phyloP scores from a whole-genome alignment of 306 rosid species.

The Ceratonia siliqua region DNA sequence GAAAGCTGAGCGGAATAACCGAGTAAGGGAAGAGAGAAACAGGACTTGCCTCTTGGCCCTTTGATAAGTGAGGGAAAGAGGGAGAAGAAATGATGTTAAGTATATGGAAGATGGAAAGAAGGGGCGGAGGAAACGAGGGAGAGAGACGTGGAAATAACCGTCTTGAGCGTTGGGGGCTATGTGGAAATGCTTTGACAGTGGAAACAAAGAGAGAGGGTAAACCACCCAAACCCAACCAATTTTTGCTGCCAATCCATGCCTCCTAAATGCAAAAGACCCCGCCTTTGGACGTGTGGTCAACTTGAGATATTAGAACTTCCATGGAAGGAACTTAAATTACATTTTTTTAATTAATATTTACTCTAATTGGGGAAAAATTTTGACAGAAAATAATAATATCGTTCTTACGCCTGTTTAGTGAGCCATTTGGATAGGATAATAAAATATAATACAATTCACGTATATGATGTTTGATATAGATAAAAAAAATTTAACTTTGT shows the following conservation, averaged over 20 bases:
- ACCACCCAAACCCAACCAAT: constrained; percentile 49
- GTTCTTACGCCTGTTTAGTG: too few relatives aligned
- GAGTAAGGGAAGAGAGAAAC: not conserved
- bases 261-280: not conserved
- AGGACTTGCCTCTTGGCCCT: not conserved
- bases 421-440: too few relatives aligned
- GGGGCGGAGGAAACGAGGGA: constrained; percentile 77
- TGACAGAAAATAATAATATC: too few relatives aligned
- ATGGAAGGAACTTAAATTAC: too few relatives aligned
- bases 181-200: constrained; percentile 5
- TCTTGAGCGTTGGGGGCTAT: constrained; percentile 33
- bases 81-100: not conserved
- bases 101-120: constrained; percentile 8
- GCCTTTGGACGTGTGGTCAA: too few relatives aligned
- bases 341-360: too few relatives aligned
- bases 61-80: constrained; percentile 7
- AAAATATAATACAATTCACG: too few relatives aligned
- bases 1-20: constrained; percentile 9
- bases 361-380: too few relatives aligned
- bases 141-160: constrained; percentile 63
- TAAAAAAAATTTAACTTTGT: too few relatives aligned
- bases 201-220: not conserved
- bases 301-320: too few relatives aligned
- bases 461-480: too few relatives aligned
- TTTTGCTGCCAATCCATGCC: constrained; percentile 24